Conservation (phyloP, 148 eudicot species). For the Vaccinium macrocarpon region DNA sequence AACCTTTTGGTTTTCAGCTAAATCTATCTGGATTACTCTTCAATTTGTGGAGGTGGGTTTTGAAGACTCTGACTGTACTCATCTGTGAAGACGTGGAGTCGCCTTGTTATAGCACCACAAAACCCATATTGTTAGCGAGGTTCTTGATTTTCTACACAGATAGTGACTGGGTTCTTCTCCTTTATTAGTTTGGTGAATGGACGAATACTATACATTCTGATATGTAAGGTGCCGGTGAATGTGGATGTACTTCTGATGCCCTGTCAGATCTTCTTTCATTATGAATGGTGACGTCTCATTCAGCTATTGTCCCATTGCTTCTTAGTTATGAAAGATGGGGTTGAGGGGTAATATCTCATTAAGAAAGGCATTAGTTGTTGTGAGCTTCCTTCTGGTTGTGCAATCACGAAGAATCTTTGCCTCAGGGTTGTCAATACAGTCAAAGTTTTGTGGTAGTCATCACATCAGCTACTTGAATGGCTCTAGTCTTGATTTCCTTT, state of each 20-base stretch:
- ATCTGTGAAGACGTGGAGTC: neutral
- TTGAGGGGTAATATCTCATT: conserved; percentile 18
- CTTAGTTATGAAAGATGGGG: conserved; percentile 30
- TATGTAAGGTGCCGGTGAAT: neutral
- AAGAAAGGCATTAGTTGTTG: conserved; percentile 31
- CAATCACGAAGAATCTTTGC: conserved; percentile 35
- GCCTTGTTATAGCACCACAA: neutral
- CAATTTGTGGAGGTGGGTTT: conserved; percentile 4
- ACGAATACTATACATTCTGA: neutral
- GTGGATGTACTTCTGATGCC: neutral
- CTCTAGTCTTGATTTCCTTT: conserved; percentile 32
- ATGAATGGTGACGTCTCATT: conserved; percentile 8
- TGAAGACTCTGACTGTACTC: neutral
- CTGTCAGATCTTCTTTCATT: conserved; percentile 7
- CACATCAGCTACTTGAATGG: conserved; percentile 29
- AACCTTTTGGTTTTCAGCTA: conserved; percentile 11
- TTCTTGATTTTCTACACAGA: neutral
- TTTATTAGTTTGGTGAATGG: conserved; percentile 4
- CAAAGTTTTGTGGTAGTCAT: conserved; percentile 37
- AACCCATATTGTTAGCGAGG: neutral
- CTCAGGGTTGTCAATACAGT: conserved; percentile 23
- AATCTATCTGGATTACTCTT: neutral
- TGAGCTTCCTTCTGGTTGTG: conserved; percentile 41
- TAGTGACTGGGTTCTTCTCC: neutral
- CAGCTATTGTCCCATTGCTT: conserved; percentile 12